A percentile compares a stretch with the other conserved stretches of the same genome.
Evolutionary conservation across 306 rosid genomes (phyloP).

Genomic region (Canavalia ensiformis): DNA sequence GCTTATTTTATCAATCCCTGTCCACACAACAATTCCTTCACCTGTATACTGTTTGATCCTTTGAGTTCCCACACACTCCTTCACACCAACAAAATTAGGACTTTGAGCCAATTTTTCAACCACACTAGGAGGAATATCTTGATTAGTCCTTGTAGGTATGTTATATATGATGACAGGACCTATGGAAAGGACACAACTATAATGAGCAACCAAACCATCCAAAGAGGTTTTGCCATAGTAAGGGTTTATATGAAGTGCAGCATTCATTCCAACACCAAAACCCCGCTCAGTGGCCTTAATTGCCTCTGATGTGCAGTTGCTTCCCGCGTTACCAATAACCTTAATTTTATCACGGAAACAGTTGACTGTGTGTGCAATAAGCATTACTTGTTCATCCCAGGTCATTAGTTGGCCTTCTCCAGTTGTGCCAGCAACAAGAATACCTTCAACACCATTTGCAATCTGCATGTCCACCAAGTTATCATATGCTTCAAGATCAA

Average conservation of each 20-base stretch:
- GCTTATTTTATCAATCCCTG: conserved; percentile 77
- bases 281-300: conserved; percentile 87
- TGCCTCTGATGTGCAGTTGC: conserved; percentile 85
- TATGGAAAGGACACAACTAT: conserved; percentile 70
- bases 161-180: conserved; percentile 88
- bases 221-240: conserved; percentile 92
- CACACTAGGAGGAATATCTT: conserved; percentile 82
- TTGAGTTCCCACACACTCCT: conserved; percentile 82
- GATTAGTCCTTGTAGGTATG: conserved; percentile 83
- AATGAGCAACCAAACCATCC: conserved; percentile 79
- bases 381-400: conserved; percentile 92
- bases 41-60: conserved; percentile 63
- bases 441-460: conserved; percentile 70
- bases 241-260: conserved; percentile 96
- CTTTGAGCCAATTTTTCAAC: conserved; percentile 62
- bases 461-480: conserved; percentile 76
- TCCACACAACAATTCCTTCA: conserved; percentile 76
- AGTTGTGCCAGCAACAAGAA: conserved; percentile 89
- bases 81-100: conserved; percentile 77
- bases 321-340: conserved; percentile 90
- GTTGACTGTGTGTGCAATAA: conserved; percentile 85
- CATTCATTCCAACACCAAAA: conserved; percentile 98
- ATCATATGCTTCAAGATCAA: conserved; percentile 55
- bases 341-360: conserved; percentile 81
- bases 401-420: conserved; percentile 96